Base-by-base conservation (phyloP, 2,329 filamentous ascomycete species). In the Claviceps spartinae region DNA sequence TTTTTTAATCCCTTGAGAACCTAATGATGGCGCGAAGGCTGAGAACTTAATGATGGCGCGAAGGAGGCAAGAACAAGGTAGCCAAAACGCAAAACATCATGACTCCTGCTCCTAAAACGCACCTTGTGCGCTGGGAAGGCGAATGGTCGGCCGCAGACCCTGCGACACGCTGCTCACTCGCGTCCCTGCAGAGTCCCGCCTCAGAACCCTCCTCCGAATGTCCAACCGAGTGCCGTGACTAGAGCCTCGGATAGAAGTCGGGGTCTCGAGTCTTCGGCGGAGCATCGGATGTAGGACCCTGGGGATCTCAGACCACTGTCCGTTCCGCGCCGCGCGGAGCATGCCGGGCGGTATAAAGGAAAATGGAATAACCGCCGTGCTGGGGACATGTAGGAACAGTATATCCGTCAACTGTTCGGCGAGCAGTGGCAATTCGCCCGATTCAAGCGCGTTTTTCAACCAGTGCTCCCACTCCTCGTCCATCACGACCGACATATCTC, bases 391-490 rank as follows among this genome's bases (percentile, higher is more conserved):
- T 55, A 58, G 63, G 59, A 67, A 61, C 64, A 62, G 59, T 64
- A 65, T 59, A 57, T 62, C 50, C 58, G 59, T 55, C 66, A 72
- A 69, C 50, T 73, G 69, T 46, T 72, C 70, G 4, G 70, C 67
- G 26, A 76, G 61, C 48, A 72, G 69, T 18, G 73, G 69, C 40
- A 81, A 66, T 52, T 77, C 70, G n/a, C 53, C 53, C 5, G 77
- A 73, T 60, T 86, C 83, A 48, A 83, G 77, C 44, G 78, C 81
- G 59, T 82, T 81, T 66, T 86, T 86, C 54, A 86, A 69, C 78
- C 82, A 87, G 63, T 85, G 81, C 64, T 87, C 83, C 82, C 81
- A 86, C 59, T 83, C 82, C 56, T 84, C 81, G 61, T 86, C 83
- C 57, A 86, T 73, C 26, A 79, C 74, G 47, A 76, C 73, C 16